Base-by-base conservation (phyloP, 108 stramenopile genomes). In the Fragilaria radians region DNA sequence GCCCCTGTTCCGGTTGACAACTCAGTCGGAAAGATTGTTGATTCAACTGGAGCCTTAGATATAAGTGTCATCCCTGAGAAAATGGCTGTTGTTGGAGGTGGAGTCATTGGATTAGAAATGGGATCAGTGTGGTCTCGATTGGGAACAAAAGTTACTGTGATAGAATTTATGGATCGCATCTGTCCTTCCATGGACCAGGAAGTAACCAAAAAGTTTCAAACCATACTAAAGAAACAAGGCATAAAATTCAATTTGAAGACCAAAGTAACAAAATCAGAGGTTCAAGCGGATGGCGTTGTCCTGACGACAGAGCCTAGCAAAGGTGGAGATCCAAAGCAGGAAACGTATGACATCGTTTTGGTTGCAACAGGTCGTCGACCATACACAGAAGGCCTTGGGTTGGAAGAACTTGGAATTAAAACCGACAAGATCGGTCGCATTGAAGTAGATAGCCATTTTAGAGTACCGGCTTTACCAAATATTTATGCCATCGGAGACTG, bases 51-150 rank as follows among this genome's bases (percentile, higher is more conserved):
- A 47, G 96, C 97, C 27, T 71, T 99, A 32, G 96, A 94, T n/a
- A 91, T 99, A 48, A 28, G 51, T 28, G 65, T 63, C 50, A 83
- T 99, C 49, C 99, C 99, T 26, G 72, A 81, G 70, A 89, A 59
- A 26, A 82, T 99, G 85, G 95, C 94, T 22, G 96, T 99, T 7
- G 76, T 99, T 59, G 97, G 99, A 26, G 99, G 96, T 22, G 99
- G 99, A 23, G 96, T 97, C 33, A 99, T 99, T 71, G 99, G 99
- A 50, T 73, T 99, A 48, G 99, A 99, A 76, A 99, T 99, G 99
- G 99, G 97, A 61, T 95, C 93, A 32, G 99, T 99, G 1, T 99
- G 99, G 99, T 66, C 73, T 61, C 89, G 97, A 57, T 81, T 99
- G 19, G 97, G 97, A 46, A 71, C 96, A 19, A 70, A 99, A 63